Percentiles rank a stretch among this genome's conserved stretches.
phyloP scores from a whole-genome alignment of 179 eudicot genomes.

The Drosera spatulata region DNA sequence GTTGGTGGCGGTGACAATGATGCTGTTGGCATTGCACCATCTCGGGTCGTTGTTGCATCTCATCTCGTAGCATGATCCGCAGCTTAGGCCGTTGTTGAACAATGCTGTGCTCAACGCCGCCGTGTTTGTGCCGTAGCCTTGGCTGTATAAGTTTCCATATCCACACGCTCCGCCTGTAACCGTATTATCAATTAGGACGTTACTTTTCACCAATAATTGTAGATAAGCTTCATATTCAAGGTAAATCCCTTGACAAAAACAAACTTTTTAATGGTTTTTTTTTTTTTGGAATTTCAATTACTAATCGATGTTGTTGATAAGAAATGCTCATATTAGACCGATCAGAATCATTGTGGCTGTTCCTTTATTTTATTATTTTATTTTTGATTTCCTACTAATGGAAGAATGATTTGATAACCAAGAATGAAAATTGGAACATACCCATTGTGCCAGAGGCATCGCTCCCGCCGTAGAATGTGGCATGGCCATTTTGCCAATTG shows the following conservation, averaged over 20 bases:
- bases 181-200: neutral
- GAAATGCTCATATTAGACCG: no score
- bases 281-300: no score
- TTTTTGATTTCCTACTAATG: no score
- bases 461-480: conserved; percentile 33
- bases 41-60: conserved; percentile 6
- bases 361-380: no score
- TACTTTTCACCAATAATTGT: no score
- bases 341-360: no score
- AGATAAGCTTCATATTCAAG: no score
- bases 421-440: conserved; percentile 1
- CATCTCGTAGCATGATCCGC: conserved; percentile 15
- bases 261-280: no score
- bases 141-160: conserved; percentile 1
- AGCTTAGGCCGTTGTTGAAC: conserved; percentile 8
- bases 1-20: conserved; percentile 9
- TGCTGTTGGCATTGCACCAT: conserved; percentile 8
- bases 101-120: conserved; percentile 1
- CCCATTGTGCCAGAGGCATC: conserved; percentile 42
- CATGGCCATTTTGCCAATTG: conserved; percentile 28
- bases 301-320: no score
- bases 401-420: no score
- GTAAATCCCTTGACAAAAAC: no score
- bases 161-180: neutral
- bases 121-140: neutral